Evolutionary conservation across 2,329 filamentous ascomycete species (phyloP), one percentile per base, ranked within the genome.

Genomic region (Monosporascus sp.): DNA sequence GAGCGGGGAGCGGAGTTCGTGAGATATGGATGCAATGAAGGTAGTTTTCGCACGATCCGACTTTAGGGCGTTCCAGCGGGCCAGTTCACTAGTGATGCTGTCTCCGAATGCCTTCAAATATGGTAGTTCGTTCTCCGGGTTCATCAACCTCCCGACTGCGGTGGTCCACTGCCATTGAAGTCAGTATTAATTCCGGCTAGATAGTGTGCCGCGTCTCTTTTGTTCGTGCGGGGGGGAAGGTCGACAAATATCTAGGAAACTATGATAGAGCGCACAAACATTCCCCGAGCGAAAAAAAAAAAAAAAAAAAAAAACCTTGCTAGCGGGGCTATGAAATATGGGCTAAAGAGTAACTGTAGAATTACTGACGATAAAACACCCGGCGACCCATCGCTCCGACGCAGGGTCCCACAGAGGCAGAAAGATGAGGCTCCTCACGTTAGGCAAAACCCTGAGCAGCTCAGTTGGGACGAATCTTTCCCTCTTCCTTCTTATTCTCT

Each of bases 21-120:
- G 81, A 19, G 79, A 82, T 56, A 84, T 82, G 27, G 76, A 81
- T 1, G 79, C 80, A 43, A 84, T 81, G 54, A 84, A 83, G 9
- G 81, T 80, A 1, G 76, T 76, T 58, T 84, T 84, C 43, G 80
- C 79, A 20, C 73, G 72, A 52, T 79, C 75, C 3, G 74, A 76
- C 31, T 76, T 75, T 37, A 77, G 66, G 0, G 78, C 79, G 54
- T 83, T 78, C 47, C 82, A 71, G n/a, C 79, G 71, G 0, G 76
- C 76, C 7, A 82, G 70, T 52, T 84, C 78, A 14, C 75, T 76
- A 74, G 84, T 83, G 49, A 77, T 79, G 19, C 73, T 76, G 52
- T 76, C 76, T 8, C 73, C 72, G 57, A 79, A 78, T 5, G 73
- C 72, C 24, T 63, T 62, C n/a, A 66, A 59, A 16, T 64, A 61